Percentiles rank a stretch among this genome's conserved stretches.
These are phyloP conservation scores for Ustilago tritici DNA, from an alignment of 1,284 basidiomycete genomes.

Conservation along the genomic window DNA sequence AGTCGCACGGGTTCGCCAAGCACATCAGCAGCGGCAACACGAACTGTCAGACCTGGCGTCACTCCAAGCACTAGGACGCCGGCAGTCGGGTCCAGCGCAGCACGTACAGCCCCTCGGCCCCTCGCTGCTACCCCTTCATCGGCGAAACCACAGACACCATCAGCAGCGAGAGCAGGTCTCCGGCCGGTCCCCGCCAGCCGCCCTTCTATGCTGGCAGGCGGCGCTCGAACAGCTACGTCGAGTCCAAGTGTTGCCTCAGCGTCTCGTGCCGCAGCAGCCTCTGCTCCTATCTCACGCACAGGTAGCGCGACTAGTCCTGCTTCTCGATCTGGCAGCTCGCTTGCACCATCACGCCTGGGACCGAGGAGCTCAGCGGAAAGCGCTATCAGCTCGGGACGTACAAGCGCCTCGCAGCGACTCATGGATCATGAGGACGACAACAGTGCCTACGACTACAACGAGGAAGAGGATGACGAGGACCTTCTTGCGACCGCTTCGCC, in stretches of 20 bases:
- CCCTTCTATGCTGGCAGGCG: conserved; percentile 48
- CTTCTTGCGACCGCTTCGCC: conserved; percentile 9
- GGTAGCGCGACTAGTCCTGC: conserved; percentile 18
- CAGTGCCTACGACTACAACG: conserved; percentile 10
- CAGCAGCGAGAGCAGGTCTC: conserved; percentile 53
- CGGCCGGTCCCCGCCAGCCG: conserved; percentile 51
- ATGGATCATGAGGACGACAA: conserved; percentile 20
- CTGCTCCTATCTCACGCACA: conserved; percentile 43
- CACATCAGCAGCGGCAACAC: conserved; percentile 27
- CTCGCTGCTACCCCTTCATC: conserved; percentile 12
- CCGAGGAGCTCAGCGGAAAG: conserved; percentile 40
- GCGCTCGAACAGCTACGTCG: conserved; percentile 37
- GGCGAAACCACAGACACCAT: conserved; percentile 41
- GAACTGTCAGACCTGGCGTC: conserved; percentile 20
- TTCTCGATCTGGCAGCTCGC: conserved; percentile 36
- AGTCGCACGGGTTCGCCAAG: conserved; percentile 38
- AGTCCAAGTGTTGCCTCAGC: conserved; percentile 40
- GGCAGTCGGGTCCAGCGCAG: conserved; percentile 9
- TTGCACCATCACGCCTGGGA: conserved; percentile 31
- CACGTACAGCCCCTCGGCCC: conserved; percentile 20
- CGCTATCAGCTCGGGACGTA: conserved; percentile 42
- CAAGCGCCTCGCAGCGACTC: conserved; percentile 34
- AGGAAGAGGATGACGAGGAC: conserved; percentile 21
- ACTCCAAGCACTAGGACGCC: conserved; percentile 33
- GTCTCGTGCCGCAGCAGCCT: conserved; percentile 21